These are phyloP conservation scores for Colletotrichum sansevieriae DNA, from an alignment of 2,329 filamentous ascomycete species.

Conservation along the genomic window DNA sequence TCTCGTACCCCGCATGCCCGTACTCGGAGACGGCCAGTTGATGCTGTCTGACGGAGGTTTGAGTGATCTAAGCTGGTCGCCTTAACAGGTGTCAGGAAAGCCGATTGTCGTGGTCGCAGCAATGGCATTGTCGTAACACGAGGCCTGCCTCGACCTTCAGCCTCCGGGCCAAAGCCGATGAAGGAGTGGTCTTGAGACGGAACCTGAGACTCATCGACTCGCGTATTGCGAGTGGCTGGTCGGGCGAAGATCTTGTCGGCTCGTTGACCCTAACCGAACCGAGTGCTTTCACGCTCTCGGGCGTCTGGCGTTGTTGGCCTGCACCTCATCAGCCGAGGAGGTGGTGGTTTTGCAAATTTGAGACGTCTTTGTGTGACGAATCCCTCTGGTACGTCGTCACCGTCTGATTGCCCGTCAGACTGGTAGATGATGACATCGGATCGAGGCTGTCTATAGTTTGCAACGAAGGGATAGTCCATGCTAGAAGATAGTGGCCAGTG, in stretches of 20 bases:
- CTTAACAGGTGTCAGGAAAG: neutral
- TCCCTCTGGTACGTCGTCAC: slow-evolving; percentile 47
- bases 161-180: slow-evolving; percentile 16
- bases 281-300: slow-evolving; percentile 47
- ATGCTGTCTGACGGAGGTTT: slow-evolving; percentile 33
- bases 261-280: slow-evolving; percentile 39
- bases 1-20: neutral
- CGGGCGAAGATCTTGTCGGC: slow-evolving; percentile 38
- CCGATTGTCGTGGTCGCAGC: slow-evolving; percentile 18
- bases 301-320: slow-evolving; percentile 15
- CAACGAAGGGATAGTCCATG: slow-evolving; percentile 44
- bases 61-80: neutral
- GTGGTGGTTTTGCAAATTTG: slow-evolving; percentile 44
- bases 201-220: slow-evolving; percentile 28
- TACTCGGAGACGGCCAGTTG: slow-evolving; percentile 25
- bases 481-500: slow-evolving; percentile 28
- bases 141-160: neutral
- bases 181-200: slow-evolving; percentile 38
- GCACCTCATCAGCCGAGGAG: neutral
- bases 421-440: slow-evolving; percentile 21
- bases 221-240: slow-evolving; percentile 41
- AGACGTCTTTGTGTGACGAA: slow-evolving; percentile 52
- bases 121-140: neutral
- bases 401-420: slow-evolving; percentile 21
- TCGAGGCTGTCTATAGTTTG: slow-evolving; percentile 34